Percentiles rank a stretch among this genome's conserved stretches.
phyloP scores from a whole-genome alignment of 257 asterid species.

The Datura wrightii region DNA sequence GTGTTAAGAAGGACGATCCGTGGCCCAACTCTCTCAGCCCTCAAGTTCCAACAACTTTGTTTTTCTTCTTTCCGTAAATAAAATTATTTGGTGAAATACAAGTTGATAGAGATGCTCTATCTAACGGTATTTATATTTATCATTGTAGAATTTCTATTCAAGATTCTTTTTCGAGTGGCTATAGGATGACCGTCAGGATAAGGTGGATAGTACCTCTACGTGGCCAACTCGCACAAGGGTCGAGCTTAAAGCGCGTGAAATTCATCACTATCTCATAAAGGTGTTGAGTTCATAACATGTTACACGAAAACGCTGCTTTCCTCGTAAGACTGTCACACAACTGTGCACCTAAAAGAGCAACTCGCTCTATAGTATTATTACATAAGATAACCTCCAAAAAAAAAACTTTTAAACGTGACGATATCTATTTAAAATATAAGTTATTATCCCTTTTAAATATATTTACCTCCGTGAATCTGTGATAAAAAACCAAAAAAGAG shows the following conservation, averaged over 20 bases:
- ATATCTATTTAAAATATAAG: not conserved
- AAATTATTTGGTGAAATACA: too few species aligned
- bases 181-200: not conserved
- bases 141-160: not conserved
- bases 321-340: not conserved
- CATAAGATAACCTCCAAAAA: not conserved
- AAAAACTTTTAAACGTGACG: not conserved
- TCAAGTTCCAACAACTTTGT: not conserved
- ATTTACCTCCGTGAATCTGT: not conserved
- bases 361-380: not conserved
- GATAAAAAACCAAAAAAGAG: too few species aligned
- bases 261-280: not conserved
- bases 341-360: accelerated
- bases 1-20: not conserved
- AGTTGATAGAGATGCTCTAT: not conserved
- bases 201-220: not conserved
- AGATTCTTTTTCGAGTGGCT: not conserved
- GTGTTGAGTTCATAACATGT: not conserved
- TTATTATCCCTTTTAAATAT: not conserved
- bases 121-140: not conserved
- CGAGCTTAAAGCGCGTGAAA: not conserved
- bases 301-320: not conserved
- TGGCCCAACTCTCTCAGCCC: not conserved
- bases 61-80: not conserved
- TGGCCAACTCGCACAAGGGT: too few species aligned